phyloP scores from a whole-genome alignment of 2,329 filamentous ascomycete genomes.

The Aspergillus spinulosporus region DNA sequence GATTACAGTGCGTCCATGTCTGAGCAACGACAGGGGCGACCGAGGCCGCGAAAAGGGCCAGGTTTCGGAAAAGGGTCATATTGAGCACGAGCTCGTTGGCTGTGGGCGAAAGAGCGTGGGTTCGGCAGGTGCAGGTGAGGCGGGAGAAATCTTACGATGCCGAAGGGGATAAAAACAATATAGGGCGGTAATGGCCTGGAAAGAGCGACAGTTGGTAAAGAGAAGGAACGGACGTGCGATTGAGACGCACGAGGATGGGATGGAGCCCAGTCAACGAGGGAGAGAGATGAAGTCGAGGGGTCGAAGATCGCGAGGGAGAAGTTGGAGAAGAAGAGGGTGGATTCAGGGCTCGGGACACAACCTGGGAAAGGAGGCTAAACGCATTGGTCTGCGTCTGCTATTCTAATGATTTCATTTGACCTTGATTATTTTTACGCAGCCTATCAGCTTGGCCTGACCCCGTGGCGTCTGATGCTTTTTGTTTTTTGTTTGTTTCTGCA shows the following conservation, averaged over 20 bases:
- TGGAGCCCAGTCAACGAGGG: slow-evolving; percentile 17
- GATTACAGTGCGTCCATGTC: slow-evolving; percentile 75
- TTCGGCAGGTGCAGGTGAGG: not conserved
- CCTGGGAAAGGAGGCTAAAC: not conserved
- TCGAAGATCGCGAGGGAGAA: not conserved
- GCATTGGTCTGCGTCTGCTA: not conserved
- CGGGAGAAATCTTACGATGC: too few species aligned
- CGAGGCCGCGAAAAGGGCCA: slow-evolving; percentile 32
- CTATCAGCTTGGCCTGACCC: not conserved
- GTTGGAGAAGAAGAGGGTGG: not conserved
- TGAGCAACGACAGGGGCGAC: slow-evolving; percentile 57
- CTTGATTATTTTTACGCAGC: not conserved
- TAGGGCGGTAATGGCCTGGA: slow-evolving; percentile 19
- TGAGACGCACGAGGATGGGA: slow-evolving; percentile 27
- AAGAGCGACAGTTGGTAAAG: slow-evolving; percentile 22
- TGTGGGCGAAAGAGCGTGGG: slow-evolving; percentile 9
- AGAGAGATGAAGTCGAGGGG: slow-evolving; percentile 8
- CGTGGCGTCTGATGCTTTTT: not conserved
- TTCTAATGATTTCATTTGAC: not conserved
- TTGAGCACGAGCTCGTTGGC: not conserved
- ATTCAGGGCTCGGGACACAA: not conserved
- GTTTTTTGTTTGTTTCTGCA: slow-evolving; percentile 2
- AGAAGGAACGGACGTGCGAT: slow-evolving; percentile 31
- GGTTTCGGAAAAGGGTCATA: slow-evolving; percentile 27
- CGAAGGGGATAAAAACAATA: not conserved